Evolutionary conservation across 805 yeast genomes (phyloP), one percentile per base, ranked within the genome.

Genomic region (Myxozyma neglecta): DNA sequence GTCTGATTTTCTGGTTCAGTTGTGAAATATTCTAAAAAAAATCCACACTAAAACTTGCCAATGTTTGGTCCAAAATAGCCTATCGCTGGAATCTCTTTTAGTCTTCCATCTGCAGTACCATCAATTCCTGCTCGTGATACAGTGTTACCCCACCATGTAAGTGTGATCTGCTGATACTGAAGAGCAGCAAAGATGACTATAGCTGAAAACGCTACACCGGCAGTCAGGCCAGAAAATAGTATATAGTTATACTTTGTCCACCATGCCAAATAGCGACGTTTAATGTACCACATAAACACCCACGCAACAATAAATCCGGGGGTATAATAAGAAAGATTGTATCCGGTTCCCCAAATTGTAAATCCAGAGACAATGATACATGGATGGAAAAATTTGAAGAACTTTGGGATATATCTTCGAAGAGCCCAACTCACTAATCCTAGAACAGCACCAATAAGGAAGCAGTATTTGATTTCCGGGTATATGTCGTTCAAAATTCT

Each of bases 241-340:
- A 85, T 80, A 71, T 85, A 86, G 71, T 85, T 86, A 72, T 86
- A 87, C 72, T 86, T 86, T 39, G 85, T 84, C 90, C 91, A 87
- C 91, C 90, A 87, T 51, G 78, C 75, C 53, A 81, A 76, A 74
- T 83, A 85, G 61, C 78, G 77, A 52, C 82, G 77, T 63, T 82
- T 84, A 56, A 87, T 74, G 68, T 78, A 77, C 73, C 79, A 83
- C 75, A 83, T 84, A 76, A 86, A 86, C 6, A 79, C 59, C 64
- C 79, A 80, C 2, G 88, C 87, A 46, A 56, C 45, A 51, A 67
- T 58, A 67, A 78, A 77, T 72, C 78, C 80, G 6, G 79, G 71
- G 50, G 79, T 71, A 67, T 78, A 79, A 69, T 60, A 60, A 8
- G 64, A 45, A 44, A 60, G 40, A 32, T 60, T 60, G 53, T 60